Evolutionary conservation across 1,139 yeast species (phyloP).

Genomic region (Yamadazyma diddensiae): DNA sequence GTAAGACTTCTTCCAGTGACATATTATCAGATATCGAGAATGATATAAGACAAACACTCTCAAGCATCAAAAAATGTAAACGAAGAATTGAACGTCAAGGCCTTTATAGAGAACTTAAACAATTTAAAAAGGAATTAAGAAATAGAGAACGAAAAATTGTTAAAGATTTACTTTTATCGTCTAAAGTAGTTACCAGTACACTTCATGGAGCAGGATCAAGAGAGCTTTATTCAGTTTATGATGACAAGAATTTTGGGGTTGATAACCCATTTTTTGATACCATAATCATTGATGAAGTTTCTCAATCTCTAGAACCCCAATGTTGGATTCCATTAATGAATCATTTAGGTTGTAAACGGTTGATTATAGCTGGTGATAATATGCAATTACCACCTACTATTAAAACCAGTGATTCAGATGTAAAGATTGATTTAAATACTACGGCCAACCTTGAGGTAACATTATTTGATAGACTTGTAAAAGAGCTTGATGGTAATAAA

Average conservation of each 20-base stretch:
- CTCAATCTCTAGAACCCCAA: slow-evolving; percentile 91
- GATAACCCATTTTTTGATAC: slow-evolving; percentile 62
- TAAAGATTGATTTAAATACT: slow-evolving; percentile 23
- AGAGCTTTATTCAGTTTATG: slow-evolving; percentile 53
- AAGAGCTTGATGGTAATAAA: slow-evolving; percentile 48
- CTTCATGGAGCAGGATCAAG: slow-evolving; percentile 84
- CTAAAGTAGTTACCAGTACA: slow-evolving; percentile 76
- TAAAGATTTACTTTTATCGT: slow-evolving; percentile 52
- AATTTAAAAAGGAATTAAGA: slow-evolving; percentile 65
- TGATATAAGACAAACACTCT: slow-evolving; percentile 65
- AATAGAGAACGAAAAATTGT: slow-evolving; percentile 64
- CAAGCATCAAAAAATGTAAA: slow-evolving; percentile 62
- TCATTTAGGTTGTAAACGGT: slow-evolving; percentile 55
- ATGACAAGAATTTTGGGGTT: slow-evolving; percentile 18
- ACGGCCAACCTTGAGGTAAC: slow-evolving; percentile 55
- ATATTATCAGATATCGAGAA: slow-evolving; percentile 64
- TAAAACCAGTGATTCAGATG: slow-evolving; percentile 38
- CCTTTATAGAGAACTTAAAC: slow-evolving; percentile 68
- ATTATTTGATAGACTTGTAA: slow-evolving; percentile 73
- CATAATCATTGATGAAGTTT: slow-evolving; percentile 89
- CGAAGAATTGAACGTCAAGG: slow-evolving; percentile 61
- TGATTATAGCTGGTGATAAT: slow-evolving; percentile 84
- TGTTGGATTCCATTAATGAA: slow-evolving; percentile 93
- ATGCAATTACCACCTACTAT: slow-evolving; percentile 83
- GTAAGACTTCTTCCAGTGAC: slow-evolving; percentile 54